phyloP scores from a whole-genome alignment of 2,329 filamentous ascomycete species.

The Aspergillus piperis region DNA sequence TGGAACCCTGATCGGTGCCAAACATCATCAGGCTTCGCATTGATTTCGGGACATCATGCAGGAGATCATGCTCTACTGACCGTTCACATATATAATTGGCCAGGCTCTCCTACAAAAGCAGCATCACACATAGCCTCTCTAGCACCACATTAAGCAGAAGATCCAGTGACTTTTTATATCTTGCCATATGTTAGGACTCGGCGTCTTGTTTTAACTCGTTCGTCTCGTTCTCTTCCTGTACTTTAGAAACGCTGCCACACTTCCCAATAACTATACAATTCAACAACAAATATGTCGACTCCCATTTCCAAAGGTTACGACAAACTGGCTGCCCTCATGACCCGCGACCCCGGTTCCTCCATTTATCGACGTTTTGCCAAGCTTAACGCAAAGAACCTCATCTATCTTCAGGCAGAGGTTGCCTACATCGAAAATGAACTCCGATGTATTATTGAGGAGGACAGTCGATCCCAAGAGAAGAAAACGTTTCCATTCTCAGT shows the following conservation, averaged over 20 bases:
- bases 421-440: neutral
- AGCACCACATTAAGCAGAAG: too few relatives aligned
- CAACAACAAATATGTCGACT: neutral
- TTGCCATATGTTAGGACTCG: too few relatives aligned
- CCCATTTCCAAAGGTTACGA: neutral
- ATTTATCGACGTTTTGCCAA: neutral
- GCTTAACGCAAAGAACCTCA: neutral
- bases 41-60: too few relatives aligned
- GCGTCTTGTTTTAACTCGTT: too few relatives aligned
- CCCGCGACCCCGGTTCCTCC: neutral
- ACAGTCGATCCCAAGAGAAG: neutral
- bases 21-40: too few relatives aligned
- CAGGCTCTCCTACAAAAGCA: too few relatives aligned
- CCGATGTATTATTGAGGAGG: neutral
- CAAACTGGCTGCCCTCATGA: neutral
- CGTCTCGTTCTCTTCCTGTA: neutral
- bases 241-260: neutral
- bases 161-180: too few relatives aligned
- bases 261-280: neutral
- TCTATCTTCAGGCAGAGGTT: neutral
- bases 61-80: too few relatives aligned
- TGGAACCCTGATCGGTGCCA: too few relatives aligned
- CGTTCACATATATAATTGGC: too few relatives aligned
- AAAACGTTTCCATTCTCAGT: neutral
- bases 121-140: too few relatives aligned